A percentile compares a stretch with the other conserved stretches of the same genome.
Evolutionary conservation across 2,329 filamentous ascomycete species (phyloP).

Genomic region (Beauveria rudraprayagi): DNA sequence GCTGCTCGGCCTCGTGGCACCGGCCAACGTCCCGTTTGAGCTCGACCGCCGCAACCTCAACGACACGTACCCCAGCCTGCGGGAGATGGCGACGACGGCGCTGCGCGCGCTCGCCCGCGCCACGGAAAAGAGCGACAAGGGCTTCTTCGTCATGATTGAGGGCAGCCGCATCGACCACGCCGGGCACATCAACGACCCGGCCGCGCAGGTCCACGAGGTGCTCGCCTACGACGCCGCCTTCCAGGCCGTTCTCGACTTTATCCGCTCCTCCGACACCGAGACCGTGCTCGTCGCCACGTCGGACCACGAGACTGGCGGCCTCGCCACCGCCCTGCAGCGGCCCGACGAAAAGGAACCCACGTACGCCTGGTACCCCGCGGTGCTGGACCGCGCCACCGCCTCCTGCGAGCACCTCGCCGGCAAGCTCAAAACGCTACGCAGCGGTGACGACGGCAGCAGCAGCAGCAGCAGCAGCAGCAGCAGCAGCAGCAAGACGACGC

Average conservation of each 20-base stretch:
- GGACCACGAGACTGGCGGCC: conserved; percentile 92
- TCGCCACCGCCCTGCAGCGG: conserved; percentile 67
- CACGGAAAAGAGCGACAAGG: conserved; percentile 75
- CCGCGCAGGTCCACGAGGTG: conserved; percentile 82
- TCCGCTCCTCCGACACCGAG: conserved; percentile 63
- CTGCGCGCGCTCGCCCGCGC: conserved; percentile 72
- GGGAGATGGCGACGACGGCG: conserved; percentile 83
- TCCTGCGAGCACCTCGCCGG: conserved; percentile 64
- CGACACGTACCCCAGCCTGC: conserved; percentile 76
- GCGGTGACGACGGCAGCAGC: conserved; percentile 18
- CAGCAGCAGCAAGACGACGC: conserved; percentile 17
- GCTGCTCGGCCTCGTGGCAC: conserved; percentile 76
- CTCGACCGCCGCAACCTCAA: conserved; percentile 76
- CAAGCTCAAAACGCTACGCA: conserved; percentile 48
- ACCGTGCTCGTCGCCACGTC: conserved; percentile 83
- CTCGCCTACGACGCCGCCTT: conserved; percentile 91
- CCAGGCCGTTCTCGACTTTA: conserved; percentile 72
- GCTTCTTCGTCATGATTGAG: conserved; percentile 98
- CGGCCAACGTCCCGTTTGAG: conserved; percentile 81
- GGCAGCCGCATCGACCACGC: conserved; percentile 94
- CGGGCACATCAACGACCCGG: conserved; percentile 76
- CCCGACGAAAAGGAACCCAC: conserved; percentile 45
- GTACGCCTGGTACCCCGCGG: conserved; percentile 72
- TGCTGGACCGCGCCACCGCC: conserved; percentile 68
- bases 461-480: conserved; percentile 17